A percentile compares a stretch with the other conserved stretches of the same genome.
Evolutionary conservation across 2,329 filamentous ascomycete genomes (phyloP).

Genomic region (Huntiella bhutanensis): DNA sequence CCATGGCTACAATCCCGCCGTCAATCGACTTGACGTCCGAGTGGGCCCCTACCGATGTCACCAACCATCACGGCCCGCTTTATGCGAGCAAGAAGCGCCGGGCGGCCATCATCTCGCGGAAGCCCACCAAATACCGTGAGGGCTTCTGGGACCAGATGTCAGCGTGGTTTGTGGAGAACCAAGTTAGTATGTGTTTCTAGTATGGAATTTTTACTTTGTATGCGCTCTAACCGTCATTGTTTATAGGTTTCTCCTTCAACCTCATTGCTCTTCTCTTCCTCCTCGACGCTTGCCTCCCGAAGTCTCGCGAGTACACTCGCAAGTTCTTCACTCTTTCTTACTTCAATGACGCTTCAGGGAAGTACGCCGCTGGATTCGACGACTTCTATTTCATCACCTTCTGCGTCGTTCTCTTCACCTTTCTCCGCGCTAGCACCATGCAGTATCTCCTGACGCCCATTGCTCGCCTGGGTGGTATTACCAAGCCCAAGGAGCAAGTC

Average conservation of each 20-base stretch:
- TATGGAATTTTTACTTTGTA: not conserved
- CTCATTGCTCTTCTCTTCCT: slow-evolving; percentile 67
- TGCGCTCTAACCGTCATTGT: slow-evolving; percentile 14
- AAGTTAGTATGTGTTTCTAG: slow-evolving; percentile 44
- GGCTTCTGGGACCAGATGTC: slow-evolving; percentile 31
- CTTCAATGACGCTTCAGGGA: slow-evolving; percentile 46
- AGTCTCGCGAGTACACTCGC: slow-evolving; percentile 56
- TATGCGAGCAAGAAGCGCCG: slow-evolving; percentile 11
- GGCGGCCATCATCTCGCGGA: slow-evolving; percentile 11
- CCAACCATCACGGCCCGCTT: slow-evolving; percentile 10
- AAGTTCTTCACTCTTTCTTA: slow-evolving; percentile 84
- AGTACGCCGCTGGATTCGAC: slow-evolving; percentile 60
- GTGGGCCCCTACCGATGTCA: slow-evolving; percentile 11
- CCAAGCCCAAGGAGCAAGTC: slow-evolving; percentile 54
- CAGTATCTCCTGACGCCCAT: slow-evolving; percentile 72
- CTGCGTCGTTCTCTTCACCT: slow-evolving; percentile 72
- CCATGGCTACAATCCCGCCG: slow-evolving; percentile 3
- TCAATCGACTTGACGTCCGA: slow-evolving; percentile 10
- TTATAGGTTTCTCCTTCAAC: slow-evolving; percentile 59
- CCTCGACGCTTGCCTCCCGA: slow-evolving; percentile 65
- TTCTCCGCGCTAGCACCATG: slow-evolving; percentile 65
- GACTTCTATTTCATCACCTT: slow-evolving; percentile 62
- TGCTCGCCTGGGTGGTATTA: slow-evolving; percentile 52
- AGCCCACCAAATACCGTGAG: slow-evolving; percentile 10
- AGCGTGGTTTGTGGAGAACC: slow-evolving; percentile 57